Base-by-base conservation (phyloP, 1,139 yeast genomes). In the Pichia sp. region DNA sequence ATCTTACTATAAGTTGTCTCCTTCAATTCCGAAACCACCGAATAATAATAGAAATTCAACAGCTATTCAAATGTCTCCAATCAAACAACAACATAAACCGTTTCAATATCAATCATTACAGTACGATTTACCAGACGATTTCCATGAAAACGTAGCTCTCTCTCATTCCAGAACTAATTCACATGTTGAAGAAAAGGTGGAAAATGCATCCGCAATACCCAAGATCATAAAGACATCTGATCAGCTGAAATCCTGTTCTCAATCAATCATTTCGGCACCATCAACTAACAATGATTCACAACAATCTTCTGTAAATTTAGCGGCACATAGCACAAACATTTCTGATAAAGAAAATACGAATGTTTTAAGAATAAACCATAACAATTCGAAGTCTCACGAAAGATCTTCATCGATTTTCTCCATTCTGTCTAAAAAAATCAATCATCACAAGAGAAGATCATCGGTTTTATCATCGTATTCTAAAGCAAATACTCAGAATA, bases 21-120 rank as follows among this genome's bases (percentile, higher is more conserved):
- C 52, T 8, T 38, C 50, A 36, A 47, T 50, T 36, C 50, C 52
- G 9, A 49, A 49, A 40, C 7, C 9, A 8, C 7, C 7, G 7
- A 31, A 31, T 31, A 31, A 31, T 31, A 31, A 10, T 31, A 31
- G 10, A 10, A n/a, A n/a, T 7, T 34, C 36, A 6, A 10, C 8
- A 7, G 7, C 46, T 27, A 33, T 26, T 7, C 27, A 41, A 4
- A 48, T 42, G 39, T 45, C 47, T 28, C 64, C 64, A 4, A 31
- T 31, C 33, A 31, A 31, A 11, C 33, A 31, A 11, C 11, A 8
- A 11, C 8, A 31, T 8, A 8, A 8, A 8, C 33, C 33, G 33
- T 60, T 60, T 47, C 58, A 58, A 43, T 60, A 56, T 49, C 60
- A 60, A 46, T 45, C 60, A 9, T 40, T 53, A 36, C 46, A 48